phyloP scores from a whole-genome alignment of 2,329 filamentous ascomycete species.

The Alternaria sp. region DNA sequence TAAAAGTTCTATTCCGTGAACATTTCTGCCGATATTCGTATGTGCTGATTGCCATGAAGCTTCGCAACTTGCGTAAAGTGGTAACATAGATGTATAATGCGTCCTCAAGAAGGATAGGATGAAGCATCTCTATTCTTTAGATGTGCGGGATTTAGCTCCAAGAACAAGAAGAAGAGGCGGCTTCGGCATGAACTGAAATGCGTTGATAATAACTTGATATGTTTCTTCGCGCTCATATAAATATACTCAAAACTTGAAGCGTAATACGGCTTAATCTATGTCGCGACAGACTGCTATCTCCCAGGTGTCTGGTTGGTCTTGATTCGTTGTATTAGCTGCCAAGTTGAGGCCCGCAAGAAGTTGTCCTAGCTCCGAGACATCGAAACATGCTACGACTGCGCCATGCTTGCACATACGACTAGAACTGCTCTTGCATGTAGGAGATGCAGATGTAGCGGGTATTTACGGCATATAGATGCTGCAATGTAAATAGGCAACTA shows the following conservation, averaged over 20 bases:
- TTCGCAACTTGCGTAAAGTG: neutral
- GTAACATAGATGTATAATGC: neutral
- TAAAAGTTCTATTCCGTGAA: neutral
- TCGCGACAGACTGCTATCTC: neutral
- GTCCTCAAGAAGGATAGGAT: neutral
- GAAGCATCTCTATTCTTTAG: neutral
- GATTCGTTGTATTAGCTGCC: neutral
- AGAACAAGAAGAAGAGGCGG: neutral
- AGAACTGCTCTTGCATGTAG: neutral
- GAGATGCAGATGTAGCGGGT: neutral
- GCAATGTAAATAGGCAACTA: neutral
- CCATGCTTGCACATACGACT: neutral
- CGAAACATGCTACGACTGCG: neutral
- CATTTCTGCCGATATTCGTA: neutral
- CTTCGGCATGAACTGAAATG: neutral
- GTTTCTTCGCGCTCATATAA: neutral
- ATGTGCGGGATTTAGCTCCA: neutral
- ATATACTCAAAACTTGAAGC: neutral
- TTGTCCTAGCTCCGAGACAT: neutral
- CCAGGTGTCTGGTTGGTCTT: neutral
- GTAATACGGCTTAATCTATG: neutral
- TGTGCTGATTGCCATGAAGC: neutral
- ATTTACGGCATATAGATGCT: too few species aligned
- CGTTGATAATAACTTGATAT: neutral
- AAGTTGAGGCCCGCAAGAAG: neutral